phyloP scores from a whole-genome alignment of 176 grass and related monocot species.

The Cocos nucifera region DNA sequence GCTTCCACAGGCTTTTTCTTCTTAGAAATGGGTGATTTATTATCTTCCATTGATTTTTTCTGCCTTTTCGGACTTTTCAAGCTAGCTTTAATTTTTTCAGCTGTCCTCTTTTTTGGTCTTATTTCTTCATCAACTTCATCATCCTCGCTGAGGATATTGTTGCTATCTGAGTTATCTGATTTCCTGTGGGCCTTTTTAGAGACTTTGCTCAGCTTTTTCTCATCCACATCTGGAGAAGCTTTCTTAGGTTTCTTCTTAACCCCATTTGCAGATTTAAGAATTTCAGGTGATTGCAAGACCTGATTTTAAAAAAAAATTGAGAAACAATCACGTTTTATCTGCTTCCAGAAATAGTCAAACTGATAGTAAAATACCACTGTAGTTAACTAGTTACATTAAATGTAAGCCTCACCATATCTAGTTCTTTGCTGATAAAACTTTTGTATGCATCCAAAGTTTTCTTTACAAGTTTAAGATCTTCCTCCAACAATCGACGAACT shows the following conservation, averaged over 20 bases:
- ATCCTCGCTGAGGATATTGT: constrained; percentile 42
- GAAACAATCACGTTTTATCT: constrained; percentile 15
- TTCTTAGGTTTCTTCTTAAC: constrained; percentile 44
- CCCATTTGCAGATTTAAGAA: constrained; percentile 43
- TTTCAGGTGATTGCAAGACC: constrained; percentile 51
- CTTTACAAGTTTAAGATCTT: constrained; percentile 69
- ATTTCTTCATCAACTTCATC: constrained; percentile 37
- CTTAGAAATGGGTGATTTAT: constrained; percentile 44
- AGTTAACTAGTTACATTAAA: neutral
- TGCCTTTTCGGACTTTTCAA: constrained; percentile 29
- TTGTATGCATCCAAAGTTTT: constrained; percentile 80
- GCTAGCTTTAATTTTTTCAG: constrained; percentile 44
- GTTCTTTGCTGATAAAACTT: constrained; percentile 49
- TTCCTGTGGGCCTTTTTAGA: constrained; percentile 56
- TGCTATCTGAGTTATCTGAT: constrained; percentile 45
- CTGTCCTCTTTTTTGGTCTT: constrained; percentile 41
- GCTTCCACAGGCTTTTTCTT: constrained; percentile 40
- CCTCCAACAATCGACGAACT: constrained; percentile 81
- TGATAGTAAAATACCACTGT: too few species aligned
- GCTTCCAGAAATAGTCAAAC: constrained; percentile 9
- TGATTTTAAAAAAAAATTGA: constrained; percentile 18
- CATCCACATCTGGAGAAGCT: constrained; percentile 25
- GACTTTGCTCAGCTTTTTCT: constrained; percentile 22
- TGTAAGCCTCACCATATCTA: constrained; percentile 54
- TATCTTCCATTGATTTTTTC: constrained; percentile 36